These are phyloP conservation scores for Exophiala mesophila DNA, from an alignment of 2,329 filamentous ascomycete species.

Conservation along the genomic window DNA sequence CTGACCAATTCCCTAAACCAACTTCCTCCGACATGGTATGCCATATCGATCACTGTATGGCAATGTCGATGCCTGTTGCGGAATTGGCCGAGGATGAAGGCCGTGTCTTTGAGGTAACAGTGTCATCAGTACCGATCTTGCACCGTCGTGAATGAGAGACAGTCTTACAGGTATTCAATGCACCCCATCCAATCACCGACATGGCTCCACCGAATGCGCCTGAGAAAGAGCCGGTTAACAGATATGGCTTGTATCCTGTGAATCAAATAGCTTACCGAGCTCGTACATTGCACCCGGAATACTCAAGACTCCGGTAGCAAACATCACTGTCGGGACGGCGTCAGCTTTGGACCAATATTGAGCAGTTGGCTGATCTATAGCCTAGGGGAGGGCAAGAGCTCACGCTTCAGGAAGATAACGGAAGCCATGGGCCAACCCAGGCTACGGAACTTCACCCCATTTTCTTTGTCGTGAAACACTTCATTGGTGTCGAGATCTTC, in stretches of 20 bases:
- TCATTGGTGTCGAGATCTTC: slow-evolving; percentile 26
- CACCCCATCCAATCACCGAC: slow-evolving; percentile 45
- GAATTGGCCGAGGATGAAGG: slow-evolving; percentile 49
- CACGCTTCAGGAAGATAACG: slow-evolving; percentile 40
- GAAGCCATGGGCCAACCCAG: slow-evolving; percentile 46
- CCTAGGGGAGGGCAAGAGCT: too few relatives aligned
- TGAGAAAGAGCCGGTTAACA: too few relatives aligned
- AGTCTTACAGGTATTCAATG: slow-evolving; percentile 45
- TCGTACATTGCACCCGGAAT: slow-evolving; percentile 49
- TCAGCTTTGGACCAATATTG: too few relatives aligned
- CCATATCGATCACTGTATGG: slow-evolving; percentile 32
- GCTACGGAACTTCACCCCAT: slow-evolving; percentile 45
- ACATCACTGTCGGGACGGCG: slow-evolving; percentile 89
- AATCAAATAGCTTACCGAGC: too few relatives aligned
- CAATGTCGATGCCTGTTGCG: slow-evolving; percentile 47
- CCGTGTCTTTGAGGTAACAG: slow-evolving; percentile 26
- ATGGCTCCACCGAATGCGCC: slow-evolving; percentile 46
- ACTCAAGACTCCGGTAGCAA: slow-evolving; percentile 88
- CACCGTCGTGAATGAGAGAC: too few relatives aligned
- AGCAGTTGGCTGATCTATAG: too few relatives aligned
- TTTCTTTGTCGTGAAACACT: slow-evolving; percentile 43
- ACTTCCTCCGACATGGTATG: background rate
- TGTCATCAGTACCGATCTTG: too few relatives aligned
- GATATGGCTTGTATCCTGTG: too few relatives aligned
- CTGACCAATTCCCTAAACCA: background rate